A percentile compares a stretch with the other conserved stretches of the same genome.
Conservation (phyloP, 768 basidiomycete genomes). For the Lepiota venenata region DNA sequence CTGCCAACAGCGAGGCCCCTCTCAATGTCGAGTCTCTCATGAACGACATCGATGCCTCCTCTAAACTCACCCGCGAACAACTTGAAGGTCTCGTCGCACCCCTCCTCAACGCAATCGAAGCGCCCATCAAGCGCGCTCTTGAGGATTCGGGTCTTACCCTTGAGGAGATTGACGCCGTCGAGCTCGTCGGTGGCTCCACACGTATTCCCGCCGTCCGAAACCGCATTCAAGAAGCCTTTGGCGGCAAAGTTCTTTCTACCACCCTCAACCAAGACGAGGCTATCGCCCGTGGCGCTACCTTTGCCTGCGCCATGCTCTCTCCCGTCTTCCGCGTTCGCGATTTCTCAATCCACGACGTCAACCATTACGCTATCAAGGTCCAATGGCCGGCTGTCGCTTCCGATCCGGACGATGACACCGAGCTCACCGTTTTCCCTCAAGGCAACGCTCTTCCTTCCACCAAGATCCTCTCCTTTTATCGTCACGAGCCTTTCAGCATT, state of each 20-base stretch:
- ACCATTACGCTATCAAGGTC: constrained; percentile 86
- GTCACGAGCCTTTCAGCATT: constrained; percentile 84
- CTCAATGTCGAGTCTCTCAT: constrained; percentile 95
- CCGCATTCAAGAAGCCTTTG: constrained; percentile 81
- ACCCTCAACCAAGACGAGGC: constrained; percentile 99
- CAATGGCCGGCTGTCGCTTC: constrained; percentile 74
- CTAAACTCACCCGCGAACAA: constrained; percentile 77
- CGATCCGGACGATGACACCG: constrained; percentile 87
- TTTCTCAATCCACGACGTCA: constrained; percentile 85
- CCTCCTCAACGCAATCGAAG: constrained; percentile 73
- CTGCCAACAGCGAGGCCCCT: constrained; percentile 86
- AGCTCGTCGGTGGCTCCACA: constrained; percentile 91
- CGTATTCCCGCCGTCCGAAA: constrained; percentile 91
- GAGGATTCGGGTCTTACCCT: constrained; percentile 74
- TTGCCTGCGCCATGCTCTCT: constrained; percentile 95
- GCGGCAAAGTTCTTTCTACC: constrained; percentile 78
- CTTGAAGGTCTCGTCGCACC: constrained; percentile 76
- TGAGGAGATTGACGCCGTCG: constrained; percentile 87
- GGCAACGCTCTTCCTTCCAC: constrained; percentile 89
- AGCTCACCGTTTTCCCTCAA: constrained; percentile 85
- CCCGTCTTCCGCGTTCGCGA: constrained; percentile 98
- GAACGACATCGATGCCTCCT: constrained; percentile 92
- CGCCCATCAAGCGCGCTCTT: constrained; percentile 76
- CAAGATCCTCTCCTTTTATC: constrained; percentile 94
- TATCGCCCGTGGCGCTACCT: constrained; percentile 92